Evolutionary conservation across 192 early-diverging fungal genomes (phyloP).

Genomic region (Diversispora epigaea): DNA sequence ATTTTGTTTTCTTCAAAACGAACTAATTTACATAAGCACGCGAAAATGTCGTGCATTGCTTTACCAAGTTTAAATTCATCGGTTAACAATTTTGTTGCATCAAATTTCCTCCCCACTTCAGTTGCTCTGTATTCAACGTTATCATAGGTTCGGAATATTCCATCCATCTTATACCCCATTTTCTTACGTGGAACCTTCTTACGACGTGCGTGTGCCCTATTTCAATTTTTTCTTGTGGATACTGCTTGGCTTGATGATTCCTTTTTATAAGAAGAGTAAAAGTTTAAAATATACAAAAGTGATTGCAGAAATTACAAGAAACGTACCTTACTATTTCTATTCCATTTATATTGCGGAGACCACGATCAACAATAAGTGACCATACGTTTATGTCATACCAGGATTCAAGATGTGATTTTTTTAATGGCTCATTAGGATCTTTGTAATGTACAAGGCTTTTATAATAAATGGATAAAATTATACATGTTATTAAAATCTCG

Average conservation of each 20-base stretch:
- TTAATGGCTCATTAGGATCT: constrained; percentile 30
- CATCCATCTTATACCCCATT: constrained; percentile 20
- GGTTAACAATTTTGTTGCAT: constrained; percentile 25
- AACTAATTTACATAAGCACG: constrained; percentile 18
- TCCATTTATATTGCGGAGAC: constrained; percentile 28
- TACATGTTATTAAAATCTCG: constrained; percentile 30
- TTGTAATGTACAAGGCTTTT: constrained; percentile 32
- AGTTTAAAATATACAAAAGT: constrained; percentile 22
- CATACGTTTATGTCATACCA: constrained; percentile 34
- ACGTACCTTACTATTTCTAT: constrained; percentile 30
- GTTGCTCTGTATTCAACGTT: constrained; percentile 28
- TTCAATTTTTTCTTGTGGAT: constrained; percentile 27
- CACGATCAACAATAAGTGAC: constrained; percentile 33
- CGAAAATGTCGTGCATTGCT: constrained; percentile 32
- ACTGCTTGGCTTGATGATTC: constrained; percentile 14
- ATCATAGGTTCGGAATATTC: constrained; percentile 26
- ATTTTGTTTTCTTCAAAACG: constrained; percentile 16
- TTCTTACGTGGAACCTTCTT: constrained; percentile 8
- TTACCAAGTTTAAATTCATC: constrained; percentile 29
- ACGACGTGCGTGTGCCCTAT: constrained; percentile 10
- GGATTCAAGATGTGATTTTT: constrained; percentile 30
- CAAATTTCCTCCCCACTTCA: constrained; percentile 31
- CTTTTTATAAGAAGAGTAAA: constrained; percentile 30
- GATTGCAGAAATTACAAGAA: constrained; percentile 12
- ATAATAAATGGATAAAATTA: constrained; percentile 25